Evolutionary conservation across 495 filamentous ascomycete genomes (phyloP), one percentile per base, ranked within the genome.

Genomic region (Tuber brumale): DNA sequence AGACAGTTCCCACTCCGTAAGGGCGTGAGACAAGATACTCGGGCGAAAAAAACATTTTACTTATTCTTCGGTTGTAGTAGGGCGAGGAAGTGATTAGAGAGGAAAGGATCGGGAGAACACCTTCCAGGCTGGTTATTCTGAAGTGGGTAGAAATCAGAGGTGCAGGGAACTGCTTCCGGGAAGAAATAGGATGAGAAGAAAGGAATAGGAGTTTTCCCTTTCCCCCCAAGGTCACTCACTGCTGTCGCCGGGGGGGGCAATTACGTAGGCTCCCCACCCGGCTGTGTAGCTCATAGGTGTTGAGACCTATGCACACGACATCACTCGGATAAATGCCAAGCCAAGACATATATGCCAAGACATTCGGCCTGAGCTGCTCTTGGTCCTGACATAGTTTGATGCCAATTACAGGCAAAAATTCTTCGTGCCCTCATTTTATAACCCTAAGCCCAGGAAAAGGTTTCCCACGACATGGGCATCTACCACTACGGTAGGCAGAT

Each of bases 1-100:
- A 99, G 72, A 99, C 90, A 3, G 95, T 97, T 6, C 95, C 93
- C 74, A 99, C 93, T 43, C 95, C 95, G 86, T 97, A 91, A 82
- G 94, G 91, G 66, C 91, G 90, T 70, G 89, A 94, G 8, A 93
- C 97, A 73, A 99, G 90, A 76, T 98, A 73, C 72, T 85, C 84
- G 79, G 85, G 82, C 70, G 84, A 84, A 78, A 82, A 81, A 69
- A 85, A 82, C 81, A 82, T 82, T 80, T 57, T 21, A 83, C 37
- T 37, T 78, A 57, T 45, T 75, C 57, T 46, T 41, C 4, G 35
- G 31, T 3, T 19, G 70, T n/a, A 4, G 18, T n/a, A 6, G 27
- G 42, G 31, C 42, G 43, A 76, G 18, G 23, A 70, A 48, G 16
- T 46, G 46, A 35, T 48, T 42, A n/a, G 10, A 19, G 69, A 37